These are phyloP conservation scores for Lyophyllum shimeji DNA, from an alignment of 768 basidiomycete genomes.

Conservation along the genomic window DNA sequence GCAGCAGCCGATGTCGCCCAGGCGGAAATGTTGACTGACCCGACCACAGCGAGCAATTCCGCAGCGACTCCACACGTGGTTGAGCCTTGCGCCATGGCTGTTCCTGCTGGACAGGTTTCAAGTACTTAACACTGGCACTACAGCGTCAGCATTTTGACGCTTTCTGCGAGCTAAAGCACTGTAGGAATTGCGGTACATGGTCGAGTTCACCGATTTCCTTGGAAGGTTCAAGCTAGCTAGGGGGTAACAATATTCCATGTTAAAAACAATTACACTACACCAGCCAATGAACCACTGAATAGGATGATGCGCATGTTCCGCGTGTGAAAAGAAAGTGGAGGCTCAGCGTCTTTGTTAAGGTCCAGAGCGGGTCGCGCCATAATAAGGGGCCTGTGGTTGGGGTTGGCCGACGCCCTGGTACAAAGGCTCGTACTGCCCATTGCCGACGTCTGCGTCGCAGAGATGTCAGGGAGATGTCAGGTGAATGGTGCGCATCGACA, in stretches of 20 bases:
- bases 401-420: conserved; percentile 25
- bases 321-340: not conserved
- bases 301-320: not conserved
- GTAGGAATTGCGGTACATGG: no score
- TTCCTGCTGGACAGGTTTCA: not conserved
- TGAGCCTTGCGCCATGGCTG: not conserved
- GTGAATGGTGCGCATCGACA: no score
- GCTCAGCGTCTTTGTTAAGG: not conserved
- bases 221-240: no score
- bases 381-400: conserved; percentile 34
- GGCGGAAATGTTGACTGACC: conserved; percentile 4
- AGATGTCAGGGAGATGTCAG: not conserved
- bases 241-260: no score
- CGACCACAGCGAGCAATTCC: not conserved
- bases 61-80: not conserved
- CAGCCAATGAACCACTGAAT: not conserved
- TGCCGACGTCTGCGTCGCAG: conserved; percentile 34
- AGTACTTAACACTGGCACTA: not conserved
- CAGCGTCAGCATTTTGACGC: not conserved
- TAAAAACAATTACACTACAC: not conserved
- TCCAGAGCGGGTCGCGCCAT: conserved; percentile 35
- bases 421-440: conserved; percentile 41
- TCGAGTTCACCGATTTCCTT: no score
- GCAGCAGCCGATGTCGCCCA: not conserved
- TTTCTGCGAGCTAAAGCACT: not conserved